Base-by-base conservation (phyloP, 768 basidiomycete species). In the Postia placenta region DNA sequence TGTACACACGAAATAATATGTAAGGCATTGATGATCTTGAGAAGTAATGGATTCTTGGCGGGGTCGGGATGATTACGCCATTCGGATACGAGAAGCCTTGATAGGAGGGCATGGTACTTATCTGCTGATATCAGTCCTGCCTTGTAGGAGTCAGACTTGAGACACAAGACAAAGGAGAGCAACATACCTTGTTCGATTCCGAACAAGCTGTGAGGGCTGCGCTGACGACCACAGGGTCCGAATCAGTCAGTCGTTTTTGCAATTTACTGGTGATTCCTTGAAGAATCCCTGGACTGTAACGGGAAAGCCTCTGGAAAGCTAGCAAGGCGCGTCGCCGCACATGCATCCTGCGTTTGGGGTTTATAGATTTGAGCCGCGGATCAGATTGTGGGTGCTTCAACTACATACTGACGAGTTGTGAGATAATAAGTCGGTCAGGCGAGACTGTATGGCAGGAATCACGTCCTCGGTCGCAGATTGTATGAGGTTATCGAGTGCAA, bases 381-480 rank as follows among this genome's bases (percentile, higher is more conserved):
- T 5, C 19, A 42, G 39, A 45, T 28, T 22, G 46, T 24, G 3
- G 50, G 30, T 19, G 36, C 49, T 38, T 25, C 11, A 17, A 7
- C 40, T 62, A 72, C 65, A 60, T 66, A 79, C 87, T 79, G 73
- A 92, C 90, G 83, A 83, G 56, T 77, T 75, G 61, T 90, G 85
- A 27, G 77, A 79, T 17, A 91, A 71, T 11, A 92, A 71, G 48
- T 81, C 74, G 30, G 76, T 72, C 5, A 92, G 64, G 43, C 79
- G 80, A 19, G 73, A 66, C 58, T 85, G 81, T 4, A 92, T 75
- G 1, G 90, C 90, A 11, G 90, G 89, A 48, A 89, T 75, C 43
- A 86, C 74, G 51, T 87, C 82, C 56, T 79, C 76, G 12, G 74
- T 81, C 2, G 83, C 75, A 15, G 70, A 73, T 40, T 75, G 70